Base-by-base conservation (phyloP, 768 basidiomycete species). In the Hirschioporus abietinus region DNA sequence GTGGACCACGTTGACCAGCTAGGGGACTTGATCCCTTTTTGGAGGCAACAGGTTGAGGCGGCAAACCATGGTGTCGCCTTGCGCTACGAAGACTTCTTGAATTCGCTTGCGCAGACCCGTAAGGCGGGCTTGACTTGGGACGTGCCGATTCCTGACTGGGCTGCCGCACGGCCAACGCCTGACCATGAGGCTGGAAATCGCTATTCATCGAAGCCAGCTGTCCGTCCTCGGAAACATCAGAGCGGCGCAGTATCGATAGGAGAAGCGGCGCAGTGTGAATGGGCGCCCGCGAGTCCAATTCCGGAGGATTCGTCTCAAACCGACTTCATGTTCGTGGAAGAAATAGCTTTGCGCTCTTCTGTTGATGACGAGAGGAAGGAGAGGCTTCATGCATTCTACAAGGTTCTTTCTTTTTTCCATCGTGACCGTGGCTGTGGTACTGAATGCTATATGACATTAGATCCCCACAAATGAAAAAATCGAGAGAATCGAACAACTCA, bases 381-480 rank as follows among this genome's bases (percentile, higher is more conserved):
- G 64, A 69, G 76, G 64, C 84, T 88, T 85, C 80, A 86, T 70
- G 34, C 66, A 24, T 88, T 88, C 69, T 83, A 78, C 63, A 76
- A 83, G 75, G 86, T 84, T 69, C 20, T 80, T 73, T n/a, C n/a
- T n/a, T 27, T 30, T 27, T 1, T 36, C 26, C 9, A 30, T 60
- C n/a, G 35, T 10, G 42, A 52, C 12, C 42, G 12, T 52, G 15
- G 62, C 30, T 61, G 9, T 34, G 58, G 5, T 57, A 62, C 36
- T 58, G 27, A 35, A 68, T 9, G 27, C 20, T 23, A 52, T 24
- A 34, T 30, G 2, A 8, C 30, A 36, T 69, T 66, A 88, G 87
- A 82, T 88, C 80, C 74, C 84, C 1, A 83, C 86, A 2, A 76
- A 86, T 27, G 78, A 85, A 58, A 87, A 88, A 69, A 69, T 88